Evolutionary conservation across 164 flowering plant species (phyloP).

Genomic region (Umbellularia californica): DNA sequence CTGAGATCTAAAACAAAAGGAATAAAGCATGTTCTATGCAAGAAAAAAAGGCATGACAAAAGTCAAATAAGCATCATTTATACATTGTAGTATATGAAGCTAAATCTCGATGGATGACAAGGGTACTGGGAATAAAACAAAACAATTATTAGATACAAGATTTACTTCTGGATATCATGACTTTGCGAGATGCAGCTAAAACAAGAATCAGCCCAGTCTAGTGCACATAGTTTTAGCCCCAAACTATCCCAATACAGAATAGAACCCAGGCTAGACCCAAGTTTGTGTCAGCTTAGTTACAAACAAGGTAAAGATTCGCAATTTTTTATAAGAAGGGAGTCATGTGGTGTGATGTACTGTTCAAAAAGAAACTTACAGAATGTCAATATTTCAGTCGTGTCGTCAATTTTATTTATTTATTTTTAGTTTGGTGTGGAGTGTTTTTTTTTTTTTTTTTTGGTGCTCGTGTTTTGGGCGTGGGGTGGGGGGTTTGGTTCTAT

Average conservation of each 20-base stretch:
- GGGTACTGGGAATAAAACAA: not conserved
- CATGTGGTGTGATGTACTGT: not conserved
- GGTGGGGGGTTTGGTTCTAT: no score
- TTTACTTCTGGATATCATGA: not conserved
- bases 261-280: no score
- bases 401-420: no score
- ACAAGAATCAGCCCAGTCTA: not conserved
- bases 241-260: no score
- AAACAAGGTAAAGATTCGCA: no score
- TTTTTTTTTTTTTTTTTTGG: no score
- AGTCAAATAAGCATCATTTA: no score
- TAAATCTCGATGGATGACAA: not conserved
- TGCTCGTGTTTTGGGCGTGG: no score
- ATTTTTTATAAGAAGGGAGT: not conserved
- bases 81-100: not conserved
- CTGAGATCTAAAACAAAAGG: not conserved
- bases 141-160: not conserved
- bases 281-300: no score
- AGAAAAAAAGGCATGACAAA: not conserved
- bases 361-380: no score
- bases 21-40: not conserved
- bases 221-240: not conserved
- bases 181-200: not conserved
- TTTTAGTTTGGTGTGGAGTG: no score
- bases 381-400: no score